phyloP scores from a whole-genome alignment of 164 flowering plant species.

The Magnolia sinica region DNA sequence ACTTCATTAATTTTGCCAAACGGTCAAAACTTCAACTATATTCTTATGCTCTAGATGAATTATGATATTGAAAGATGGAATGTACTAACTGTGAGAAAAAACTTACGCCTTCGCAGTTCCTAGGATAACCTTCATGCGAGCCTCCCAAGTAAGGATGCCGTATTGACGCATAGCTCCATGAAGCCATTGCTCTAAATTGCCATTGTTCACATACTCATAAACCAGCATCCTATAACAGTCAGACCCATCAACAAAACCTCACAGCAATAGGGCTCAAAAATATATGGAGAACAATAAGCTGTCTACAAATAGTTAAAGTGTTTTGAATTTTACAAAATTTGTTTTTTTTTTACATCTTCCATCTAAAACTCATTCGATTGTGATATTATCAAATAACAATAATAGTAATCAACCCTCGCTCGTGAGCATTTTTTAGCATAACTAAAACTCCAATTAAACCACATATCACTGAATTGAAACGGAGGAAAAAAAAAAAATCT shows the following conservation, averaged over 20 bases:
- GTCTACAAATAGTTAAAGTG: background rate
- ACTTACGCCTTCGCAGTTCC: slow-evolving; percentile 42
- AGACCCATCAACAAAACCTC: slow-evolving; percentile 1
- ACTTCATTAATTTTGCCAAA: background rate
- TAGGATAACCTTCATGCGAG: slow-evolving; percentile 37
- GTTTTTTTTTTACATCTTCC: background rate
- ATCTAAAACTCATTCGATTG: background rate
- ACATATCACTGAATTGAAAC: background rate
- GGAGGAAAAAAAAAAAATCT: background rate
- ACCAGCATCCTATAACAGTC: slow-evolving; percentile 14
- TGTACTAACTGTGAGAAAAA: background rate
- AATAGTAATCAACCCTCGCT: background rate
- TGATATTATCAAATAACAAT: background rate
- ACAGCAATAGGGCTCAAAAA: background rate
- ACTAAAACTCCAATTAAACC: too few species aligned
- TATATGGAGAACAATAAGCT: background rate
- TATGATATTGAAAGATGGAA: background rate
- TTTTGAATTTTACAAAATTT: too few species aligned
- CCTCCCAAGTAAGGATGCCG: slow-evolving; percentile 36
- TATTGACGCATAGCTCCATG: slow-evolving; percentile 34
- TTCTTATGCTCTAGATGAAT: background rate
- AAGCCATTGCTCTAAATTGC: slow-evolving; percentile 36
- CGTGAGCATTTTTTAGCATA: too few species aligned
- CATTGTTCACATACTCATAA: slow-evolving; percentile 23
- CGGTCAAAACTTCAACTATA: background rate